Base-by-base conservation (phyloP, 495 filamentous ascomycete species). In the Elasticomyces elasticus region DNA sequence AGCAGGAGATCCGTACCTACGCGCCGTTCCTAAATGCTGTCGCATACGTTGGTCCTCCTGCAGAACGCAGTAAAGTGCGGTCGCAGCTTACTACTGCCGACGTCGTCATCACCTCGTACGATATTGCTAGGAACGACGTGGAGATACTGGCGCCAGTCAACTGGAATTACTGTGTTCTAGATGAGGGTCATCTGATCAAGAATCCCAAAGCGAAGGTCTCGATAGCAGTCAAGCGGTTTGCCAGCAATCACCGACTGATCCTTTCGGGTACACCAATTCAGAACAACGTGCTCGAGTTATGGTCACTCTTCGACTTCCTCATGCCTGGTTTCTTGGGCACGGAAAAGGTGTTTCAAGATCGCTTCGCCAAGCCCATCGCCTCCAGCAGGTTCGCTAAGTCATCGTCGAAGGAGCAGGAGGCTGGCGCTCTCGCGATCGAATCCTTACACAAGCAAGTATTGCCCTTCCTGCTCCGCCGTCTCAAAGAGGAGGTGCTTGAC, bases 291-390 rank as follows among this genome's bases (percentile, higher is more conserved):
- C 76, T 95, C 7, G 92, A 98, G 64, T 75, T 98, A n/a, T 98
- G 92, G 92, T 97, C 94, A 0, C 79, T 98, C 6, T 97, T 98
- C 63, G 92, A 98, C 69, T 98, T 98, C 73, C 72, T 98, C 54
- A 98, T 98, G 92, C 92, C 92, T 4, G 94, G 92, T 6, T 98
- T 98, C 76, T 73, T 98, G 7, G 92, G 92, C n/a, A 87, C 92
- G 0, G 92, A 98, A 63, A 97, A 95, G 69, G 91, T 98, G 24
- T 98, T 98, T 76, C 73, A 94, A 40, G 94, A 98, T 65, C 82
- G 92, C 22, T 98, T 98, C 59, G 91, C 92, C 13, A 97, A 97
- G 68, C 92, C 92, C 19, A 98, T 98, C 58, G 89, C 91, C 0
- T 89, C 89, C 25, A 91, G 85, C 66, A 86, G 92, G 24, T 94